Evolutionary conservation across 768 basidiomycete species (phyloP).

Genomic region (Russula emetica): DNA sequence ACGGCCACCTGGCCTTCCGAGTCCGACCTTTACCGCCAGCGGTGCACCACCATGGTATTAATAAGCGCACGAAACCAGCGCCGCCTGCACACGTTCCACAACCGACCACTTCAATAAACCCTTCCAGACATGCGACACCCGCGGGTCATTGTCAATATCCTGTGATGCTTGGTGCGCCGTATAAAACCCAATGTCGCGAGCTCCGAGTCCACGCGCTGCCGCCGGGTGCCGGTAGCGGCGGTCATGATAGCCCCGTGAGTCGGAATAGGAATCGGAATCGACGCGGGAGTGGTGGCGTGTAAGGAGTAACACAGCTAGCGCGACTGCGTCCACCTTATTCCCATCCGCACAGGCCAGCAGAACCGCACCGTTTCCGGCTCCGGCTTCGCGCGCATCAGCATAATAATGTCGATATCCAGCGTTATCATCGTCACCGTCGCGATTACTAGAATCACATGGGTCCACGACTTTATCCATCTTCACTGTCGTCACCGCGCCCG

Average conservation of each 20-base stretch:
- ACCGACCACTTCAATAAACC: conserved; percentile 15
- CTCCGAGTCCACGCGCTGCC: neutral
- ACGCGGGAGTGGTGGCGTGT: neutral
- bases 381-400: too few relatives aligned
- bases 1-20: neutral
- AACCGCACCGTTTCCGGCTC: neutral
- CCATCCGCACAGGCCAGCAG: conserved; percentile 7
- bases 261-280: too few relatives aligned
- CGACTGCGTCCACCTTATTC: conserved; percentile 14
- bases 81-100: conserved; percentile 16
- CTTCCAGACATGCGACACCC: conserved; percentile 11
- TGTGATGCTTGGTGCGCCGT: neutral
- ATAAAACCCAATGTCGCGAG: neutral
- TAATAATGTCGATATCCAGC: neutral
- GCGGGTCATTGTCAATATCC: neutral
- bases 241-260: neutral
- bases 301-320: conserved; percentile 7
- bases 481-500: neutral
- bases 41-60: neutral
- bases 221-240: neutral
- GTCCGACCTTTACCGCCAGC: neutral
- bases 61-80: neutral
- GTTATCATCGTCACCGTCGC: neutral
- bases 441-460: neutral
- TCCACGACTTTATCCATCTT: neutral